Percentiles rank a stretch among this genome's conserved stretches.
Evolutionary conservation across 768 basidiomycete genomes (phyloP).

Genomic region (Roridomyces roridus): DNA sequence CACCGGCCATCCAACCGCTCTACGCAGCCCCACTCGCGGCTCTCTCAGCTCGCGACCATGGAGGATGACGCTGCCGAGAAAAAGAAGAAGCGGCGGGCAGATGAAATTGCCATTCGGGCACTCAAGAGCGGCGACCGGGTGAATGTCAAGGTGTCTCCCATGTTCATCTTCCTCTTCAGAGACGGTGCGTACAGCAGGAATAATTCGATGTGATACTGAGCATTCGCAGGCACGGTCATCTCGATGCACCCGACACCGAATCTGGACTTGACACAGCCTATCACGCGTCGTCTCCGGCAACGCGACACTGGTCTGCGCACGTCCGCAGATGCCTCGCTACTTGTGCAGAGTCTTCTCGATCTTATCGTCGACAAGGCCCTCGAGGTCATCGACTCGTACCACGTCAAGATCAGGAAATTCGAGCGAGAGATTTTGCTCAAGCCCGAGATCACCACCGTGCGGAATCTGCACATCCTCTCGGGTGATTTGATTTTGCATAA

Average conservation of each 20-base stretch:
- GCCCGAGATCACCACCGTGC: slow-evolving; percentile 66
- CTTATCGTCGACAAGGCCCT: slow-evolving; percentile 71
- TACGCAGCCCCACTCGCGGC: background rate
- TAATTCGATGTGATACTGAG: background rate
- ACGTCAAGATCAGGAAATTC: slow-evolving; percentile 65
- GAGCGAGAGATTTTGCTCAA: slow-evolving; percentile 66
- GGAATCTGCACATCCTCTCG: slow-evolving; percentile 72
- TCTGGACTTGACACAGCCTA: slow-evolving; percentile 59
- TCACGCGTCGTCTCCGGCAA: slow-evolving; percentile 62
- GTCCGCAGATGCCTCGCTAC: slow-evolving; percentile 70
- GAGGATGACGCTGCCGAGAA: slow-evolving; percentile 2
- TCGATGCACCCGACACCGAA: slow-evolving; percentile 58
- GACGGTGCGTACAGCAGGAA: slow-evolving; percentile 49
- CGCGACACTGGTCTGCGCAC: slow-evolving; percentile 66
- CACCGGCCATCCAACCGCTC: background rate
- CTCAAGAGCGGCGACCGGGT: slow-evolving; percentile 60
- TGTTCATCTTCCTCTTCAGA: slow-evolving; percentile 73
- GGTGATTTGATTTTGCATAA: slow-evolving; percentile 80
- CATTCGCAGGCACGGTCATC: slow-evolving; percentile 61
- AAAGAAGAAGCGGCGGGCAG: slow-evolving; percentile 16
- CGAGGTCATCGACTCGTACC: slow-evolving; percentile 74
- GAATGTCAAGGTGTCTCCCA: slow-evolving; percentile 57
- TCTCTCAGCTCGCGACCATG: slow-evolving; percentile 6
- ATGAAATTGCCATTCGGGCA: slow-evolving; percentile 23
- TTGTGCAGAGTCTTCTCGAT: slow-evolving; percentile 76